A percentile compares a stretch with the other conserved stretches of the same genome.
These are phyloP conservation scores for Parachlorella kessleri DNA, from an alignment of 139 green algal genomes.

Conservation along the genomic window DNA sequence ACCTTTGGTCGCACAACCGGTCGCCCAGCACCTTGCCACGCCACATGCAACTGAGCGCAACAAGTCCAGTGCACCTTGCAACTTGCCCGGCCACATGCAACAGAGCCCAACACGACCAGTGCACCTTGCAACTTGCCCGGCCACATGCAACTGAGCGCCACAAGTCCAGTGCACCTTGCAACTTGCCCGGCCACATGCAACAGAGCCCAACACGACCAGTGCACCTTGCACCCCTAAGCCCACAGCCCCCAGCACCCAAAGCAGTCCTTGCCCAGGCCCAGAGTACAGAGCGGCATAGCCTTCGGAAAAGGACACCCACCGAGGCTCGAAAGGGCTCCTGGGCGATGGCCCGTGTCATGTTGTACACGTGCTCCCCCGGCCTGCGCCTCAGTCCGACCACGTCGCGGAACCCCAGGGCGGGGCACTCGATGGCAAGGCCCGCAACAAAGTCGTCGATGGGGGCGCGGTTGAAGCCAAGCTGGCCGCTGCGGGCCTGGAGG, in stretches of 20 bases:
- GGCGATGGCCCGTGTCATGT: conserved; percentile 32
- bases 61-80: too few relatives aligned
- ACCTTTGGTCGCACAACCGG: neutral
- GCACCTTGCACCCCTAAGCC: too few relatives aligned
- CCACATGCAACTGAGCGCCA: too few relatives aligned
- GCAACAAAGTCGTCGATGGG: conserved; percentile 28
- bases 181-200: neutral
- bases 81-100: too few relatives aligned
- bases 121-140: too few relatives aligned
- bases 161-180: neutral
- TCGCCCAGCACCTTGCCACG: neutral
- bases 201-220: neutral
- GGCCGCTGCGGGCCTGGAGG: neutral
- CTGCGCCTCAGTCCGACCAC: conserved; percentile 4
- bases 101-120: neutral
- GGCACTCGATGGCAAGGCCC: conserved; percentile 16
- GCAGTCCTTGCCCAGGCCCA: neutral
- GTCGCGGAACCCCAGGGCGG: conserved; percentile 14
- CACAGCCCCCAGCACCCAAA: too few relatives aligned
- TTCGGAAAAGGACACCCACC: neutral
- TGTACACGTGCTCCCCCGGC: conserved; percentile 26
- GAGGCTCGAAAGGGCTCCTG: neutral
- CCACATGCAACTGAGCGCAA: neutral
- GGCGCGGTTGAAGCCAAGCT: neutral
- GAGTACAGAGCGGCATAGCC: neutral